Evolutionary conservation across 2,329 filamentous ascomycete genomes (phyloP), one percentile per base, ranked within the genome.

Genomic region (Teratosphaeria nubilosa): DNA sequence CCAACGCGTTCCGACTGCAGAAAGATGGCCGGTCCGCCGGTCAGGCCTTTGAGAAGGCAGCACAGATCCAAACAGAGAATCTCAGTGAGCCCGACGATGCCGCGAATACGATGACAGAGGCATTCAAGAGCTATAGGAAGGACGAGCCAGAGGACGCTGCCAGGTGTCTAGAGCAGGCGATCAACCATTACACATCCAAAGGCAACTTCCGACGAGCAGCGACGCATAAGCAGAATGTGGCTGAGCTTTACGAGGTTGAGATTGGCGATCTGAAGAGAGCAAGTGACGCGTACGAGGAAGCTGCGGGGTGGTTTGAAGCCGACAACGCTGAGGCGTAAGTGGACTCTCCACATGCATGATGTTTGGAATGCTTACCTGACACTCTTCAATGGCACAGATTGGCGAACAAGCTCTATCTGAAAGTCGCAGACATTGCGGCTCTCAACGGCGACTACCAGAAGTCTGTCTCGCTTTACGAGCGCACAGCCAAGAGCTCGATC

Each of bases 111-210:
- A 78, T 91, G 61, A 84, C 87, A 68, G 91, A 97, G 73, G 94
- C 94, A 56, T 97, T 91, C 82, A 96, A 97, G 79, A 87, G 90
- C 60, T 97, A 96, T 77, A 83, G 87, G 68, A 95, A 91, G 75
- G 85, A 88, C 56, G 85, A 89, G 68, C 91, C 91, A 22, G 81
- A 90, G 70, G 87, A 92, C 68, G 92, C 91, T 16, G 89, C 87
- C 51, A 80, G 89, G 61, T 91, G 89, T 69, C 78, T 96, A 58
- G 84, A 90, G 63, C 77, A 85, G 64, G 88, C 91, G 48, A 90
- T 97, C 71, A 80, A 85, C 59, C 88, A 94, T 72, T 97, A 95
- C 75, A 92, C 90, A 66, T 77, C 83, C 65, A 91, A 91, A 75
- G 91, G 91, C 62, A 96, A 96, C 75, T 91, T 96, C 76, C 83